A percentile compares a stretch with the other conserved stretches of the same genome.
phyloP scores from a whole-genome alignment of 345 rosid genomes.

The Melastoma malabathricum region DNA sequence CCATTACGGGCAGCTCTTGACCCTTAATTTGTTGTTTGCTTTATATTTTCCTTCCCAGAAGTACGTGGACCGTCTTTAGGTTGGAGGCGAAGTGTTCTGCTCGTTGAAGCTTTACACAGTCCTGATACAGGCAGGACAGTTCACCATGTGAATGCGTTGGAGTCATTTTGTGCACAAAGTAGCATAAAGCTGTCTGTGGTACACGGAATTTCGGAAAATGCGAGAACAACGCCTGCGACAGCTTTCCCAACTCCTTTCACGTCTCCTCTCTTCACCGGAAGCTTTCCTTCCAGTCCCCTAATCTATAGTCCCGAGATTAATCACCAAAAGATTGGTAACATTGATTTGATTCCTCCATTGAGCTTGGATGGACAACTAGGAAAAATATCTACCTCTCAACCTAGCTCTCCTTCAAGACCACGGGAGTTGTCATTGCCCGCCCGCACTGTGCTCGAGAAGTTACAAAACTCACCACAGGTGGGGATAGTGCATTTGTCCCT shows the following conservation, averaged over 20 bases:
- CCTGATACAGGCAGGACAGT: constrained; percentile 69
- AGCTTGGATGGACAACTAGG: constrained; percentile 78
- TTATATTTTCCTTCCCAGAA: constrained; percentile 17
- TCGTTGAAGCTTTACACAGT: constrained; percentile 85
- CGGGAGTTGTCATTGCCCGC: constrained; percentile 64
- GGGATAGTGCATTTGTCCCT: constrained; percentile 86
- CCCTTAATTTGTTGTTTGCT: constrained; percentile 12
- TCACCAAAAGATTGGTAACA: constrained; percentile 53
- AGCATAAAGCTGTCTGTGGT: constrained; percentile 48
- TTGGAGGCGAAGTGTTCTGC: constrained; percentile 90
- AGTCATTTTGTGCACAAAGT: constrained; percentile 60
- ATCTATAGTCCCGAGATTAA: constrained; percentile 75
- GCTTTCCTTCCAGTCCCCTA: constrained; percentile 87
- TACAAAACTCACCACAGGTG: constrained; percentile 82
- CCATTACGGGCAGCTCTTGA: constrained; percentile 21
- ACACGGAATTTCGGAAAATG: constrained; percentile 31
- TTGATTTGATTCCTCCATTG: constrained; percentile 85
- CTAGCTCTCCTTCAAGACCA: constrained; percentile 55
- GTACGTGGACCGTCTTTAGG: constrained; percentile 67
- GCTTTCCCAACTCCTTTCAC: constrained; percentile 73
- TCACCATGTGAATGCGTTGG: constrained; percentile 87
- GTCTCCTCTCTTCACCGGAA: constrained; percentile 82
- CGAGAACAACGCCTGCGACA: constrained; percentile 40
- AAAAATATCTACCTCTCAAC: constrained; percentile 53
- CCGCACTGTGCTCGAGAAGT: constrained; percentile 74